Percentiles rank a stretch among this genome's conserved stretches.
Conservation (phyloP, 352 stramenopile genomes). For the Phytophthora brassicae region DNA sequence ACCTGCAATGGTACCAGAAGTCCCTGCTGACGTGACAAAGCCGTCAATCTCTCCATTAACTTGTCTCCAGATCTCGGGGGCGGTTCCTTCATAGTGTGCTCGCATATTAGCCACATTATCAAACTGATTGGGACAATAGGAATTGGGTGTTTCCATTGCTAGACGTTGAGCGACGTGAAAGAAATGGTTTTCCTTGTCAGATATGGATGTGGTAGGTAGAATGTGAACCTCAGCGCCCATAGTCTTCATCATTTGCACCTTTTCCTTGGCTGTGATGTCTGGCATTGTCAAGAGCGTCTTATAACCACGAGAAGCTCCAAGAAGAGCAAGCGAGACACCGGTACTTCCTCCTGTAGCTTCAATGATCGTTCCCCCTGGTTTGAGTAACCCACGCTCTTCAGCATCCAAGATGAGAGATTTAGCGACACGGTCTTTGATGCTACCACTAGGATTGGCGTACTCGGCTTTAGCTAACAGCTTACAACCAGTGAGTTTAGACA, state of each 20-base stretch:
- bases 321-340: conserved; percentile 89
- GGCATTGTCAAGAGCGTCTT: conserved; percentile 80
- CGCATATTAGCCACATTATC: conserved; percentile 75
- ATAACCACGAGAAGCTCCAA: conserved; percentile 86
- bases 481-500: conserved; percentile 71
- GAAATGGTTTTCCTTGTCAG: conserved; percentile 73
- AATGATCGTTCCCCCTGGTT: conserved; percentile 61
- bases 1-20: conserved; percentile 92
- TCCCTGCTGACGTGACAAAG: conserved; percentile 89
- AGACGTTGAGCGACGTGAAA: conserved; percentile 73
- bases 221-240: conserved; percentile 71
- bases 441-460: conserved; percentile 91
- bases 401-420: conserved; percentile 93
- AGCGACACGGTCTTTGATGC: conserved; percentile 94
- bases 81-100: conserved; percentile 78
- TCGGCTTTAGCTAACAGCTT: conserved; percentile 83
- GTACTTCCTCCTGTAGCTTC: conserved; percentile 92
- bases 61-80: conserved; percentile 90
- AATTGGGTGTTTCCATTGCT: conserved; percentile 32
- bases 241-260: conserved; percentile 80
- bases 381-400: conserved; percentile 84
- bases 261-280: conserved; percentile 65
- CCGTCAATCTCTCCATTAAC: conserved; percentile 89
- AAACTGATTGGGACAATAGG: conserved; percentile 75
- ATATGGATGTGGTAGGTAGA: conserved; percentile 59